Percentiles rank a stretch among this genome's conserved stretches.
Conservation (phyloP, 805 yeast species). For the Suhomyces prunicola region DNA sequence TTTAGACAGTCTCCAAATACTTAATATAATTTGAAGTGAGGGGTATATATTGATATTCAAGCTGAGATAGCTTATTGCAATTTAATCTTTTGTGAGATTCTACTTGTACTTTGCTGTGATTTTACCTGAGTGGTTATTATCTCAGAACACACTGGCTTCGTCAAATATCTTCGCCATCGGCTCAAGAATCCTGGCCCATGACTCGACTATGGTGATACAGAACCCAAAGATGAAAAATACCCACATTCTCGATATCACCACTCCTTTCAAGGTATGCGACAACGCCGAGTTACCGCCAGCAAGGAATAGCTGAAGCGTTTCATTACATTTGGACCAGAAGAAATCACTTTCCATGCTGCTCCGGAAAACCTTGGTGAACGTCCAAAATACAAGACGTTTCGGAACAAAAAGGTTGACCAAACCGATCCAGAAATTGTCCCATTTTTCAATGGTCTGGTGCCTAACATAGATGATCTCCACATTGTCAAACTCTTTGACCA, state of each 20-base stretch:
- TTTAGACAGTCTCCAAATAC: no score
- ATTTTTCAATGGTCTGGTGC: constrained; percentile 4
- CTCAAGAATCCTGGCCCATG: constrained; percentile 1
- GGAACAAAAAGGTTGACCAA: neutral
- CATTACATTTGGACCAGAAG: constrained; percentile 11
- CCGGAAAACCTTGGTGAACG: constrained; percentile 6
- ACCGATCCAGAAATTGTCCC: neutral
- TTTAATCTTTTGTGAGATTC: no score
- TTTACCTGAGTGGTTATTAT: no score
- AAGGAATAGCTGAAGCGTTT: constrained; percentile 11
- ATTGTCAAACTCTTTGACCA: constrained; percentile 7
- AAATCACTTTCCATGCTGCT: constrained; percentile 1
- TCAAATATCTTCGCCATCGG: neutral
- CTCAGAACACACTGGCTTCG: neutral
- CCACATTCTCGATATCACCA: constrained; percentile 16
- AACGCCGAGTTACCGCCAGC: constrained; percentile 17
- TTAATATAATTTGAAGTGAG: no score
- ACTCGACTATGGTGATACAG: constrained; percentile 11
- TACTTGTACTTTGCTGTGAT: no score
- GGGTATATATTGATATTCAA: no score
- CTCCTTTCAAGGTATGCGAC: constrained; percentile 13
- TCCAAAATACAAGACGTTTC: constrained; percentile 4
- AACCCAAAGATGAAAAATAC: constrained; percentile 14
- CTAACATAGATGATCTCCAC: constrained; percentile 18
- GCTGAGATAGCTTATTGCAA: no score